Base-by-base conservation (phyloP, 768 basidiomycete species). In the Psilocybe cyanescens region DNA sequence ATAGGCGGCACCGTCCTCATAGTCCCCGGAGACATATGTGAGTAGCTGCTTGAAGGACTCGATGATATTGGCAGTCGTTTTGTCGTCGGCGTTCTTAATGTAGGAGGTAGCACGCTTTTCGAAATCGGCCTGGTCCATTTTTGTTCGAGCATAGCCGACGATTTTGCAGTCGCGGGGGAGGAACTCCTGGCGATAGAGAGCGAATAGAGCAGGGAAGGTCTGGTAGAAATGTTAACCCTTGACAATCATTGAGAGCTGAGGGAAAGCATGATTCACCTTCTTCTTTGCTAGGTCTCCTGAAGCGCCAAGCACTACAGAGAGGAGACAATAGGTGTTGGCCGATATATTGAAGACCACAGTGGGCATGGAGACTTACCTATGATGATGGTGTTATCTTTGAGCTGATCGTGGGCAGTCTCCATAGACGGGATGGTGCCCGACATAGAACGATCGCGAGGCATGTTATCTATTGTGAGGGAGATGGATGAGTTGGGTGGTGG, bases 241-340 rank as follows among this genome's bases (percentile, higher is more conserved):
- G 44, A 51, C 39, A 63, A 28, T 51, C 53, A 17, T 67, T 29
- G 14, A 39, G 2, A 35, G 28, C n/a, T 28, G 33, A 46, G 58
- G n/a, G 35, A 39, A 31, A 45, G 45, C 31, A 53, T 58, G 52
- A 53, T 49, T 51, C 52, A 87, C 95, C 86, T 99, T 99, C 81
- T 99, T 99, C 90, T 97, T 97, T 65, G 97, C 97, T 49, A 99
- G 83, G 81, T 99, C 97, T 44, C 97, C 97, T 58, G 94, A 96
- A 3, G 97, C 97, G 59, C 97, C 97, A 62, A 96, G 86, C 57
- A 99, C 96, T 95, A 71, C 8, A 57, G 39, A 41, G 35, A 41
- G 39, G 24, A 24, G 39, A 29, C 55, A 60, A 68, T 24, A 24
- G 33, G 33, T 35, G 51, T 51, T 41, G n/a, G 55, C 14, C 14